Percentiles rank a stretch among this genome's conserved stretches.
Evolutionary conservation across 2,329 filamentous ascomycete species (phyloP).

Genomic region (Colletotrichum gigasporum): DNA sequence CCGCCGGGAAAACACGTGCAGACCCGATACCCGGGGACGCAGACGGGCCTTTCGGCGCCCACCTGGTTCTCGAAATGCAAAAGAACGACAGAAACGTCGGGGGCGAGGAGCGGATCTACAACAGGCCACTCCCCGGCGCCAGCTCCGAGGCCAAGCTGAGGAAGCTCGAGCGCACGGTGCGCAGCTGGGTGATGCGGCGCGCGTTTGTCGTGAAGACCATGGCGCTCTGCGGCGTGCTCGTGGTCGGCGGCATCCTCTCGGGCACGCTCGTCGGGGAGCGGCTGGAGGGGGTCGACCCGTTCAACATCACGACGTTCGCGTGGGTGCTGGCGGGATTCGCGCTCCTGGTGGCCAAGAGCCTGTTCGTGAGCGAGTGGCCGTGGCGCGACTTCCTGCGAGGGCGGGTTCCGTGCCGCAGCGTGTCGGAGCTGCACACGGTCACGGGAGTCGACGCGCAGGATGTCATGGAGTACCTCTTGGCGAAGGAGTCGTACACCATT

Average conservation of each 20-base stretch:
- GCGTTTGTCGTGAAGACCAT: fast-evolving
- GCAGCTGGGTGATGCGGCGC: not conserved
- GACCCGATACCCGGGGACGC: too few species aligned
- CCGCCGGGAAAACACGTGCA: too few species aligned
- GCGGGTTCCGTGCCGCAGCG: slow-evolving; percentile 36
- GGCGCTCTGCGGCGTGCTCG: fast-evolving
- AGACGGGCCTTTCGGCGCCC: too few species aligned
- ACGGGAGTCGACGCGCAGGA: slow-evolving; percentile 37
- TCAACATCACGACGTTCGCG: slow-evolving; percentile 39
- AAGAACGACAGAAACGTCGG: too few species aligned
- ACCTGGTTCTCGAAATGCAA: too few species aligned
- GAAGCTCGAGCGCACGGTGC: not conserved
- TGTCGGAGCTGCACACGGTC: slow-evolving; percentile 36
- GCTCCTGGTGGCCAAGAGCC: slow-evolving; percentile 37
- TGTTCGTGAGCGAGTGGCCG: slow-evolving; percentile 37
- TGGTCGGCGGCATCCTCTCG: not conserved
- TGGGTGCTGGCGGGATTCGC: slow-evolving; percentile 40
- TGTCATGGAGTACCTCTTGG: slow-evolving; percentile 37
- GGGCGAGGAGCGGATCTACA: too few species aligned
- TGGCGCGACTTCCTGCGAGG: slow-evolving; percentile 42
- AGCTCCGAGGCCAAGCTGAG: not conserved
- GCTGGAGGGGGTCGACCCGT: slow-evolving; percentile 40
- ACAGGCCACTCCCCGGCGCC: too few species aligned
- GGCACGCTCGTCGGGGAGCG: not conserved
- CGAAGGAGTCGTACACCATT: not conserved